These are phyloP conservation scores for Leishmania tarentolae DNA, from an alignment of 208 protist genomes.

Conservation along the genomic window DNA sequence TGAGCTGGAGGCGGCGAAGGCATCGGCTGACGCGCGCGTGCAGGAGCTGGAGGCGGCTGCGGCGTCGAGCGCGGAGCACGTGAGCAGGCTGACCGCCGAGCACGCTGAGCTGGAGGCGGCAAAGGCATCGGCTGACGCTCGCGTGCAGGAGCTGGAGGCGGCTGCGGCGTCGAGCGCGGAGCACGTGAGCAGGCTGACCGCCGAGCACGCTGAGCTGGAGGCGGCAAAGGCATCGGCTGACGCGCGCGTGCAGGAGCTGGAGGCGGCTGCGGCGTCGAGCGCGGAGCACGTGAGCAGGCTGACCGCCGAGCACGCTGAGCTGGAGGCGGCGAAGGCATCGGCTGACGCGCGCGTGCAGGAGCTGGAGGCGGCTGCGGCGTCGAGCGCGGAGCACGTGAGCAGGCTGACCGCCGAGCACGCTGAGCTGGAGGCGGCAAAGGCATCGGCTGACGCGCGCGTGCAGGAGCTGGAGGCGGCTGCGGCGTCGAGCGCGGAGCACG, in stretches of 20 bases:
- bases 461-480: too few species aligned
- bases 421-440: too few species aligned
- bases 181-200: neutral
- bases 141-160: constrained; percentile 11
- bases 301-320: too few species aligned
- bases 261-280: neutral
- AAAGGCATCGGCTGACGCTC: neutral
- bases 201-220: constrained; percentile 15
- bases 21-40: neutral
- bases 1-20: constrained; percentile 17
- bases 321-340: too few species aligned
- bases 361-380: too few species aligned
- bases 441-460: too few species aligned
- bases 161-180: neutral
- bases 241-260: neutral
- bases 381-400: too few species aligned
- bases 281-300: too few species aligned
- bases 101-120: constrained; percentile 7
- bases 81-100: constrained; percentile 4
- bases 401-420: too few species aligned
- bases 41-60: constrained; percentile 8
- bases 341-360: too few species aligned
- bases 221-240: neutral
- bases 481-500: neutral
- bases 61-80: neutral